Conservation (phyloP, 768 basidiomycete species). For the Dictyophora rubrovolvata region DNA sequence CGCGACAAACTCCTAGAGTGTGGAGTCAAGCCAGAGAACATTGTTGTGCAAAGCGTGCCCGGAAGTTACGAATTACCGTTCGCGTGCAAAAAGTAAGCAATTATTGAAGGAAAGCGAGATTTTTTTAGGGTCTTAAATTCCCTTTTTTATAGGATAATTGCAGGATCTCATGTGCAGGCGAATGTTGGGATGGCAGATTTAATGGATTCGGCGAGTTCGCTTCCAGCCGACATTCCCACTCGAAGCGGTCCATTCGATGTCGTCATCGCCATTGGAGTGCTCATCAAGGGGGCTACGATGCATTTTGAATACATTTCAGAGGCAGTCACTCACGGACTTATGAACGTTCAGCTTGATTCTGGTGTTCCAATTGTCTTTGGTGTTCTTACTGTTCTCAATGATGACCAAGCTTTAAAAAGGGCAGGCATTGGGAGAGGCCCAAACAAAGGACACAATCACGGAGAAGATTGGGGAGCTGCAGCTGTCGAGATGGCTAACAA, state of each 20-base stretch:
- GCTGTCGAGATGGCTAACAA: conserved; percentile 88
- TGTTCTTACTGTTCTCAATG: conserved; percentile 83
- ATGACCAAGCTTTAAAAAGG: conserved; percentile 89
- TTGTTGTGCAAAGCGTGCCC: conserved; percentile 84
- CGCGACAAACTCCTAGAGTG: conserved; percentile 68
- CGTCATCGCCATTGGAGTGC: conserved; percentile 92
- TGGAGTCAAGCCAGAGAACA: conserved; percentile 85
- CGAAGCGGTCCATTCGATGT: conserved; percentile 76
- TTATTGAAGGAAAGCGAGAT: neutral
- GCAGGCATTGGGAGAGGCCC: conserved; percentile 73
- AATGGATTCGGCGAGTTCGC: conserved; percentile 46
- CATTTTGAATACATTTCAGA: conserved; percentile 99
- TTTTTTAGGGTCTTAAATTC: neutral
- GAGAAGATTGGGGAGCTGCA: conserved; percentile 94
- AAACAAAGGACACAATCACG: conserved; percentile 87
- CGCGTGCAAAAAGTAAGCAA: conserved; percentile 70
- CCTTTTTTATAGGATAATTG: conserved; percentile 55
- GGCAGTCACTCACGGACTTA: conserved; percentile 84
- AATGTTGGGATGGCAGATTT: conserved; percentile 73
- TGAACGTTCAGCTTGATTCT: conserved; percentile 89
- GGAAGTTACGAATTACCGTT: conserved; percentile 91
- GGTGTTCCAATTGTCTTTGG: conserved; percentile 95
- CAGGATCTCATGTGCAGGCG: conserved; percentile 76
- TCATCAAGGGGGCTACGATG: conserved; percentile 98
- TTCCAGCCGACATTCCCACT: conserved; percentile 35